A percentile compares a stretch with the other conserved stretches of the same genome.
These are phyloP conservation scores for Biscutella auriculata DNA, from an alignment of 441 rosid species.

Conservation along the genomic window DNA sequence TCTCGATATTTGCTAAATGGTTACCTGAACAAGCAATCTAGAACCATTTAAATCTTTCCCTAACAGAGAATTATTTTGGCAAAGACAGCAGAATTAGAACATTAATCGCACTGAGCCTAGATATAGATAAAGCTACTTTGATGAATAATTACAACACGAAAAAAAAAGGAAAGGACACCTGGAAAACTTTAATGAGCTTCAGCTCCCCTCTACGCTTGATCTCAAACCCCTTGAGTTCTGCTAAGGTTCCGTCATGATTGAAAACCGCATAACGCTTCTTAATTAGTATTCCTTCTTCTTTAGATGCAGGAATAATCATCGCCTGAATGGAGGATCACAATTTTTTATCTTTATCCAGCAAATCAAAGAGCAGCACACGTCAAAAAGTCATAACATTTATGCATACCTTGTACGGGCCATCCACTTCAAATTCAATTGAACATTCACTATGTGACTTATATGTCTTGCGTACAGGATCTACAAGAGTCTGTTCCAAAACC, in stretches of 20 bases:
- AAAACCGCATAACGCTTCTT: constrained; percentile 98
- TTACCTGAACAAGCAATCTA: constrained; percentile 1
- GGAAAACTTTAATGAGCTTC: constrained; percentile 94
- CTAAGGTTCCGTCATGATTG: constrained; percentile 96
- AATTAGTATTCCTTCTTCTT: constrained; percentile 92
- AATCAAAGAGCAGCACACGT: constrained; percentile 6
- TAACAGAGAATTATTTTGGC: neutral
- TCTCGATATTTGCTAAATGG: neutral
- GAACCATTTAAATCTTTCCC: constrained; percentile 4
- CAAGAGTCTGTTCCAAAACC: constrained; percentile 54
- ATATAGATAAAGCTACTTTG: neutral
- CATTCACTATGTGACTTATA: constrained; percentile 86
- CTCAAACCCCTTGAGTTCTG: constrained; percentile 99
- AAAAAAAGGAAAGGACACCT: constrained; percentile 37
- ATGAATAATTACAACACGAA: constrained; percentile 8
- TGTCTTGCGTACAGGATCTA: constrained; percentile 64
- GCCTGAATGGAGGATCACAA: constrained; percentile 41
- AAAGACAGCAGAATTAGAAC: neutral
- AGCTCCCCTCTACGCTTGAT: constrained; percentile 99
- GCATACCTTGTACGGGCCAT: constrained; percentile 97
- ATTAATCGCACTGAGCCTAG: neutral
- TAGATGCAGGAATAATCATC: constrained; percentile 98
- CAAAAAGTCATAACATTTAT: constrained; percentile 8
- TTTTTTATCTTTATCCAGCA: neutral
- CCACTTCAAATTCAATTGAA: constrained; percentile 99